phyloP scores from a whole-genome alignment of 1,139 yeast genomes.

The Pneumocystis carinii region DNA sequence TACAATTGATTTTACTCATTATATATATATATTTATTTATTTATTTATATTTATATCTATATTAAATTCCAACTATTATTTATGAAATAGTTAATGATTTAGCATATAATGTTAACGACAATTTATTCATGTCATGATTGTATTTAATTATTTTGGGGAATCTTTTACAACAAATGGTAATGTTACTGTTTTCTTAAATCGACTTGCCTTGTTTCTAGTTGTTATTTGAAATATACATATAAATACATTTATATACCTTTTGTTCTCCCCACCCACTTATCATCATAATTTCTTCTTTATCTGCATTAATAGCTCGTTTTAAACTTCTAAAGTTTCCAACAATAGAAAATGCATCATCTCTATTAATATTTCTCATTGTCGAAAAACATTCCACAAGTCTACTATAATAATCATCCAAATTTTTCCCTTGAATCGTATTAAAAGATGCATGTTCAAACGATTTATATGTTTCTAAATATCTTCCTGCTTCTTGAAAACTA shows the following conservation, averaged over 20 bases:
- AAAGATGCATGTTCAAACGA: constrained; percentile 23
- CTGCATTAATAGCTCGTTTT: constrained; percentile 32
- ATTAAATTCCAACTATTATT: too few species aligned
- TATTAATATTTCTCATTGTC: constrained; percentile 39
- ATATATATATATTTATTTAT: too few species aligned
- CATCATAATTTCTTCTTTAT: constrained; percentile 21
- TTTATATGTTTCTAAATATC: constrained; percentile 36
- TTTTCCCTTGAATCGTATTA: constrained; percentile 31
- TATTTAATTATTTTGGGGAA: background rate
- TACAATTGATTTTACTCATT: too few species aligned
- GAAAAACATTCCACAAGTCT: constrained; percentile 39
- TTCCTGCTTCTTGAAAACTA: constrained; percentile 61
- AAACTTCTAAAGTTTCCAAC: constrained; percentile 41
- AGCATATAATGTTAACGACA: too few species aligned
- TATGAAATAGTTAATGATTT: too few species aligned
- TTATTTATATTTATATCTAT: too few species aligned
- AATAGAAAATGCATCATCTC: constrained; percentile 43
- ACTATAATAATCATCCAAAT: constrained; percentile 34
- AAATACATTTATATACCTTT: constrained; percentile 24
- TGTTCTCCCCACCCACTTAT: constrained; percentile 45
- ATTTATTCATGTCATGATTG: background rate
- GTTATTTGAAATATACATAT: background rate
- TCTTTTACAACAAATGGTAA: background rate
- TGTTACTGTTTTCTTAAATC: background rate
- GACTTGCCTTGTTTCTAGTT: background rate